Percentiles rank a stretch among this genome's conserved stretches.
Conservation (phyloP, 768 basidiomycete genomes). For the Russula vinacea region DNA sequence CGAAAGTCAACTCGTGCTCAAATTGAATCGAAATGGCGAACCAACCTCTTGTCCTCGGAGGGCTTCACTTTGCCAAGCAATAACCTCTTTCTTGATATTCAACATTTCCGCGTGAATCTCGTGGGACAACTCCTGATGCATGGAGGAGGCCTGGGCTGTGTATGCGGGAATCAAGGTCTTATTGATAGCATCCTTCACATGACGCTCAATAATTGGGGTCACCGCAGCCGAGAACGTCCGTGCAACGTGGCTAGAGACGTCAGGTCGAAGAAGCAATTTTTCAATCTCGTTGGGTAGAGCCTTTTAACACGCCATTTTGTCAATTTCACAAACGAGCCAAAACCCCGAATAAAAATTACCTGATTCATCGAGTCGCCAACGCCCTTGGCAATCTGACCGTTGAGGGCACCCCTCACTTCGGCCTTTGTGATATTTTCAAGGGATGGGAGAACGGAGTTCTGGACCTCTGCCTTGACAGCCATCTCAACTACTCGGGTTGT, state of each 20-base stretch:
- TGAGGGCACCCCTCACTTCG: conserved; percentile 75
- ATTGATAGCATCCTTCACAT: conserved; percentile 74
- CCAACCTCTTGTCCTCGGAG: conserved; percentile 75
- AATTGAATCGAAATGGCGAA: conserved; percentile 12
- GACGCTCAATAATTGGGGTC: conserved; percentile 73
- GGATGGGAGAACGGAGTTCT: conserved; percentile 77
- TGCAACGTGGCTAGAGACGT: conserved; percentile 73
- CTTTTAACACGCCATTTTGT: conserved; percentile 39
- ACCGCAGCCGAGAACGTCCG: conserved; percentile 67
- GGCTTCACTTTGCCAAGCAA: conserved; percentile 76
- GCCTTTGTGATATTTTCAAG: conserved; percentile 77
- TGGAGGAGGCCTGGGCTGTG: conserved; percentile 64
- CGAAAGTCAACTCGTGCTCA: conserved; percentile 22
- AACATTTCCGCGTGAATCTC: conserved; percentile 75
- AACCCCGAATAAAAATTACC: conserved; percentile 39
- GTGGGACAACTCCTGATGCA: conserved; percentile 77
- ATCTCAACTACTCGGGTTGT: conserved; percentile 86
- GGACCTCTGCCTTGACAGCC: conserved; percentile 83
- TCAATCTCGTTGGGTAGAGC: conserved; percentile 76
- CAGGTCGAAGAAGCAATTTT: conserved; percentile 69
- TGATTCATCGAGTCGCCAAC: conserved; percentile 69
- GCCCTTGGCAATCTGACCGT: conserved; percentile 72
- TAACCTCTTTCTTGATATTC: conserved; percentile 74
- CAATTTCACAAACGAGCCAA: conserved; percentile 2
- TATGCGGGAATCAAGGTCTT: conserved; percentile 75